Conservation (phyloP, 2,329 filamentous ascomycete genomes). For the Mycosphaerella sp. region DNA sequence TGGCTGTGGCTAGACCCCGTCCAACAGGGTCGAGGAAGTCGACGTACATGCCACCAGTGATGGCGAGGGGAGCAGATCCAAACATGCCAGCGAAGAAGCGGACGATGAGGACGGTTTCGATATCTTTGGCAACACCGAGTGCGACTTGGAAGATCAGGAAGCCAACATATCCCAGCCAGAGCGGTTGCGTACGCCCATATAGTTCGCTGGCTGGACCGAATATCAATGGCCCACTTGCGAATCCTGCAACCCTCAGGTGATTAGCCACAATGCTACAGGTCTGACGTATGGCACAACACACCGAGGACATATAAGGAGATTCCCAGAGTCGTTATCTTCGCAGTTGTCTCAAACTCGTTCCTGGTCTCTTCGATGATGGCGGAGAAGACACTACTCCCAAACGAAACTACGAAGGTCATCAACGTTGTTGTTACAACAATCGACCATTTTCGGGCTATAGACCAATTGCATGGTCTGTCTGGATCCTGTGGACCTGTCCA, state of each 20-base stretch:
- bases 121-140: conserved; percentile 47
- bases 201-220: conserved; percentile 46
- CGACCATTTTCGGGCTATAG: conserved; percentile 4
- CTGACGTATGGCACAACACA: background rate
- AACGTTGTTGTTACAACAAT: conserved; percentile 10
- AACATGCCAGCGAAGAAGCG: conserved; percentile 50
- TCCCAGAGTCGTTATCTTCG: conserved; percentile 45
- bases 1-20: conserved; percentile 3
- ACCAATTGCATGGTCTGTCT: conserved; percentile 4
- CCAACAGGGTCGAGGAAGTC: conserved; percentile 36
- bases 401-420: conserved; percentile 13
- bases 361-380: conserved; percentile 39
- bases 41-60: conserved; percentile 43
- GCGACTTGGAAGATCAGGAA: conserved; percentile 51
- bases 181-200: conserved; percentile 44
- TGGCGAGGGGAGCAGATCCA: conserved; percentile 43
- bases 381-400: conserved; percentile 36
- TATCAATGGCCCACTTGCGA: conserved; percentile 5
- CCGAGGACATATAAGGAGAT: conserved; percentile 45
- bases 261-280: background rate
- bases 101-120: conserved; percentile 48
- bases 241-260: background rate
- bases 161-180: conserved; percentile 45
- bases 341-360: conserved; percentile 40
- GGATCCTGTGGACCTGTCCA: conserved; percentile 4